Percentiles rank a stretch among this genome's conserved stretches.
These are phyloP conservation scores for Tulasnella sp. DNA, from an alignment of 768 basidiomycete genomes.

Conservation along the genomic window DNA sequence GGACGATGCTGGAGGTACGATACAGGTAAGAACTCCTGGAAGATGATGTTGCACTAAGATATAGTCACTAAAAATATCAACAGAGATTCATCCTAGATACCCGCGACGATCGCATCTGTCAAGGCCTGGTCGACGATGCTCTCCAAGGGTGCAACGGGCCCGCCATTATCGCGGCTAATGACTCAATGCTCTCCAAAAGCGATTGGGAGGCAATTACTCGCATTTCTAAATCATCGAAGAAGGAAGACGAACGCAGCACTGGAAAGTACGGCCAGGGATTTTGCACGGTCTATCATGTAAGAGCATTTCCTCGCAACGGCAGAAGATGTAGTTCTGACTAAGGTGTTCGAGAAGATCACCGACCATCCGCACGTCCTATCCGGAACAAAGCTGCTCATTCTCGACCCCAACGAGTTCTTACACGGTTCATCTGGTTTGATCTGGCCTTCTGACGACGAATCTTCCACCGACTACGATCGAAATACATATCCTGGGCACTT, in stretches of 20 bases:
- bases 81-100: conserved; percentile 6
- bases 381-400: not conserved
- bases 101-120: not conserved
- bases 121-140: not conserved
- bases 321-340: not conserved
- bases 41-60: too few species aligned
- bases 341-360: not conserved
- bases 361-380: conserved; percentile 14
- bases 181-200: not conserved
- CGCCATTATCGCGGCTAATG: not conserved
- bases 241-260: not conserved
- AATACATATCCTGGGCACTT: not conserved
- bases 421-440: not conserved
- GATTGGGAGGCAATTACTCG: not conserved
- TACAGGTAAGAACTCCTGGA: not conserved
- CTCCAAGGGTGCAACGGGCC: not conserved
- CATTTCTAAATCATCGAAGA: conserved; percentile 5
- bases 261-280: conserved; percentile 13
- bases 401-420: not conserved
- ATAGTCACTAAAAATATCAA: not conserved
- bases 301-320: not conserved
- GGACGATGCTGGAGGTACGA: not conserved
- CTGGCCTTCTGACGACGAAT: not conserved
- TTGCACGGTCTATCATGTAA: not conserved
- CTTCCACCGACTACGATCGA: not conserved